Conservation (phyloP, 768 basidiomycete genomes). For the Leucogyrophana mollusca region DNA sequence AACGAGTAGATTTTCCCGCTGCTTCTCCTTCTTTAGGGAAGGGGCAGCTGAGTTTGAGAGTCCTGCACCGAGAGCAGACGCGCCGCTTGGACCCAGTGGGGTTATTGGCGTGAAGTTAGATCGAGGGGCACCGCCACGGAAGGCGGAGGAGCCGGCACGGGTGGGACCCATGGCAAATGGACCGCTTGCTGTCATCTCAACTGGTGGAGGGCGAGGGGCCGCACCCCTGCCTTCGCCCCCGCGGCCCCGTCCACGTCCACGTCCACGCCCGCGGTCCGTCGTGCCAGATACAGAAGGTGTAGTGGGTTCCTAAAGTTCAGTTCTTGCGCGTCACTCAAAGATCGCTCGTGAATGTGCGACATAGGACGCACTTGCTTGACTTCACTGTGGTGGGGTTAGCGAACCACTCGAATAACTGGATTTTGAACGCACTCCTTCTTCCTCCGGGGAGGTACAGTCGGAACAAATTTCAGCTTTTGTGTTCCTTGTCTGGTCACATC, state of each 20-base stretch:
- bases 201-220: constrained; percentile 44
- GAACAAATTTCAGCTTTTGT: constrained; percentile 78
- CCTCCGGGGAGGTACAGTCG: constrained; percentile 70
- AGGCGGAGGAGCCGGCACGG: constrained; percentile 53
- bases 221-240: constrained; percentile 53
- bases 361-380: constrained; percentile 55
- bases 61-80: constrained; percentile 43
- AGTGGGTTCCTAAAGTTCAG: constrained; percentile 45
- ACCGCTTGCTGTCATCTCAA: constrained; percentile 82
- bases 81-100: constrained; percentile 36
- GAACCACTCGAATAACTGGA: constrained; percentile 6
- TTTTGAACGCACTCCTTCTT: constrained; percentile 71
- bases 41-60: constrained; percentile 52
- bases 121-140: constrained; percentile 50
- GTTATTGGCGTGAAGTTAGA: constrained; percentile 55
- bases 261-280: constrained; percentile 43
- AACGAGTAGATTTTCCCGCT: constrained; percentile 22
- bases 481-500: constrained; percentile 75
- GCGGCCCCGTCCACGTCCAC: constrained; percentile 49
- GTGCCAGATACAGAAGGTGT: constrained; percentile 31
- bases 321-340: constrained; percentile 2
- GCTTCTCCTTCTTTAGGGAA: constrained; percentile 44
- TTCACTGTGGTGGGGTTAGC: constrained; percentile 43
- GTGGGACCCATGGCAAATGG: constrained; percentile 87
- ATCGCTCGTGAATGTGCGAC: background rate